Evolutionary conservation across 1,284 basidiomycete species (phyloP).

Genomic region (Athelia psychrophila): DNA sequence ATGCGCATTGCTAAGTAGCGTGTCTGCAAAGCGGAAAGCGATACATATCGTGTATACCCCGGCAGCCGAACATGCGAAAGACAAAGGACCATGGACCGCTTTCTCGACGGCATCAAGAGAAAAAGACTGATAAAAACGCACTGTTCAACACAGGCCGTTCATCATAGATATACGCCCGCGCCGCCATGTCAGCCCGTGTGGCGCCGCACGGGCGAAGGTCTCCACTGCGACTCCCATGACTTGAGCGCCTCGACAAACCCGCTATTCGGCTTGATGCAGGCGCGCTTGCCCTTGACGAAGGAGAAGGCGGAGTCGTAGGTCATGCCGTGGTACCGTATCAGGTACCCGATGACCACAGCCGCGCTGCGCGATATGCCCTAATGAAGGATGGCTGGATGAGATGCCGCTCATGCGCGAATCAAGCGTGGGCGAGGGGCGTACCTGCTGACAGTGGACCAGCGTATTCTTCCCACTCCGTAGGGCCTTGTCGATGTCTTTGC

Average conservation of each 20-base stretch:
- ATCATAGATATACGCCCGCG: too few species aligned
- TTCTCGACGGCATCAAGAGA: too few species aligned
- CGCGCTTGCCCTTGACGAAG: conserved; percentile 54
- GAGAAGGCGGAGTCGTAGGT: conserved; percentile 60
- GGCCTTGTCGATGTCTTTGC: conserved; percentile 50
- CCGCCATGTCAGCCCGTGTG: not conserved
- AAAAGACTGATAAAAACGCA: too few species aligned
- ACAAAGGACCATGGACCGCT: too few species aligned
- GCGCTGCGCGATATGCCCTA: conserved; percentile 68
- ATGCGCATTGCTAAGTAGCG: too few species aligned
- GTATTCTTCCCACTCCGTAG: conserved; percentile 50
- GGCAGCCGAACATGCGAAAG: too few species aligned
- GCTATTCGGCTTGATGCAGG: conserved; percentile 69
- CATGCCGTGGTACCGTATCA: conserved; percentile 64
- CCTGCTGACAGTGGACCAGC: conserved; percentile 68
- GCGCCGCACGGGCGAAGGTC: not conserved
- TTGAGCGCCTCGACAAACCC: conserved; percentile 52
- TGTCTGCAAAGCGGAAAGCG: too few species aligned
- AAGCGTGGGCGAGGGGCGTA: conserved; percentile 23
- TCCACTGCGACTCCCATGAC: conserved; percentile 42
- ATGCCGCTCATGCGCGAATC: not conserved
- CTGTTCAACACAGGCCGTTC: too few species aligned
- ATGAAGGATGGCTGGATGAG: not conserved
- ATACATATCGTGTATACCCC: too few species aligned
- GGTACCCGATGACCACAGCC: conserved; percentile 65